These are phyloP conservation scores for Epichloe brachyelytri DNA, from an alignment of 2,329 filamentous ascomycete genomes.

Conservation along the genomic window DNA sequence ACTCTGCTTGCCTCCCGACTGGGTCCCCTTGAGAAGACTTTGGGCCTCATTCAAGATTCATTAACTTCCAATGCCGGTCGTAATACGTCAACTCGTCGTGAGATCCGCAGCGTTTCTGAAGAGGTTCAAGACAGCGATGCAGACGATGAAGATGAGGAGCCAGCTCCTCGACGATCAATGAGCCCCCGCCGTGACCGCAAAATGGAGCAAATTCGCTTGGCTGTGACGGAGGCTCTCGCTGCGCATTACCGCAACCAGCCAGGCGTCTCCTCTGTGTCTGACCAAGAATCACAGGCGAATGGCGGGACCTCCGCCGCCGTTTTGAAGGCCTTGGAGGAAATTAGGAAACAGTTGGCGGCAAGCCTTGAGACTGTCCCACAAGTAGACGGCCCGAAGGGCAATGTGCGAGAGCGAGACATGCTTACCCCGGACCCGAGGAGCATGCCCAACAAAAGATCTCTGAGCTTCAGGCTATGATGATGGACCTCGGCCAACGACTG, in stretches of 20 bases:
- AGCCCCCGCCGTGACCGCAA: conserved; percentile 71
- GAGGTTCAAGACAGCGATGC: conserved; percentile 74
- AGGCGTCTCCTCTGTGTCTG: conserved; percentile 13
- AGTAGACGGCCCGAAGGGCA: conserved; percentile 32
- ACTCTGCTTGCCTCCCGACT: conserved; percentile 64
- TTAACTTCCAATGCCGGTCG: conserved; percentile 45
- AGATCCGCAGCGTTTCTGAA: conserved; percentile 54
- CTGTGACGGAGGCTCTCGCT: conserved; percentile 61
- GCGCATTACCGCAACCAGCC: conserved; percentile 34
- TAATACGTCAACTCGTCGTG: conserved; percentile 41
- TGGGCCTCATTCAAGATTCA: conserved; percentile 62
- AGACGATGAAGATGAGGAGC: conserved; percentile 81
- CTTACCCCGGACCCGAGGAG: conserved; percentile 35
- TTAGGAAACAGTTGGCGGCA: conserved; percentile 36
- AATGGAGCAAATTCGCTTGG: conserved; percentile 66
- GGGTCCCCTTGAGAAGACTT: conserved; percentile 65
- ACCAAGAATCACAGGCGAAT: conserved; percentile 11
- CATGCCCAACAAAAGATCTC: conserved; percentile 40
- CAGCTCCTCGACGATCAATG: conserved; percentile 49
- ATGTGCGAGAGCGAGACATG: conserved; percentile 39
- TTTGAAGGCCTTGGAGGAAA: conserved; percentile 52
- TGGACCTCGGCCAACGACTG: conserved; percentile 46
- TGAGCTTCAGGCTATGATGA: conserved; percentile 46
- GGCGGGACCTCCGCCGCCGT: conserved; percentile 37
- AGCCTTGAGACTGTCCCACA: conserved; percentile 13